phyloP scores from a whole-genome alignment of 441 rosid genomes.

The Erodium texanum region DNA sequence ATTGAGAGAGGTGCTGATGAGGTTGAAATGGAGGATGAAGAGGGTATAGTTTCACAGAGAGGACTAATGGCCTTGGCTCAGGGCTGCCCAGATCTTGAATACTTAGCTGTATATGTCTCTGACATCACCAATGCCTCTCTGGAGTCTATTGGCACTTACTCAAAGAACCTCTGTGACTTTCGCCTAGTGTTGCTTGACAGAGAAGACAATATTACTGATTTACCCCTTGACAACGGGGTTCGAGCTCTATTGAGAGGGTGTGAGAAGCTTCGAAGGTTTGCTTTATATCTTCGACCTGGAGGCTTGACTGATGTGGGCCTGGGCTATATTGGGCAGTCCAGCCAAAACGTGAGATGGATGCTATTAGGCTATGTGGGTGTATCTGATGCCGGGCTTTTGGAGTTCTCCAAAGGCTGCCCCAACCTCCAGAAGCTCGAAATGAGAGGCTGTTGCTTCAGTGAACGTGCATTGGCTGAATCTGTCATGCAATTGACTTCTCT shows the following conservation, averaged over 20 bases:
- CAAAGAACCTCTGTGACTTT: conserved; percentile 64
- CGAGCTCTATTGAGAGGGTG: conserved; percentile 75
- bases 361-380: conserved; percentile 75
- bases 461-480: conserved; percentile 55
- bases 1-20: conserved; percentile 89
- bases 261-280: conserved; percentile 66
- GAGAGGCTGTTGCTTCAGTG: conserved; percentile 83
- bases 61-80: conserved; percentile 72
- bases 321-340: conserved; percentile 56
- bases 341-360: conserved; percentile 81
- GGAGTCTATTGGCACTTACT: conserved; percentile 51
- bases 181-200: conserved; percentile 75
- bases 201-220: conserved; percentile 56
- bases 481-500: conserved; percentile 52
- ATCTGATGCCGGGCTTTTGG: conserved; percentile 61
- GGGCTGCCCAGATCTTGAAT: conserved; percentile 72
- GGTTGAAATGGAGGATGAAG: conserved; percentile 76
- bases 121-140: conserved; percentile 73
- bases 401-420: conserved; percentile 75
- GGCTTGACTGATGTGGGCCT: conserved; percentile 75
- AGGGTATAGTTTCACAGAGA: conserved; percentile 70
- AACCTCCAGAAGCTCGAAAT: conserved; percentile 78
- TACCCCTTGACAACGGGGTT: conserved; percentile 85
- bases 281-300: conserved; percentile 67
- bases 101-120: conserved; percentile 74